Base-by-base conservation (phyloP, 257 asterid genomes). In the Datura wrightii region DNA sequence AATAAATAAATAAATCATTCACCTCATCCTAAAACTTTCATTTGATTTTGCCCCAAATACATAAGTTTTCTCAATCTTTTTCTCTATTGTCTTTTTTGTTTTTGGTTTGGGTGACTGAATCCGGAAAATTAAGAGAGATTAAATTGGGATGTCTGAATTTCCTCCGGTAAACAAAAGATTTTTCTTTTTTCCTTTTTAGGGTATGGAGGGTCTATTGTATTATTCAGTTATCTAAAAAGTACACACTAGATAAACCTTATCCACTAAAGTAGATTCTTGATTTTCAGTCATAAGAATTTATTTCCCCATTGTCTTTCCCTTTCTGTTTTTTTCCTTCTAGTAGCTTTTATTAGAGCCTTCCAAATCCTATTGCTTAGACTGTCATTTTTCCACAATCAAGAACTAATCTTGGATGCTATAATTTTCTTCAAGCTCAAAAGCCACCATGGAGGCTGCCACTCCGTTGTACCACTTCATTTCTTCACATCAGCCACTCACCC, bases 391-490 rank as follows among this genome's bases (percentile, higher is more conserved):
- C 83, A 83, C 36, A 19, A 46, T 70, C 50, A 80, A 0, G 31
- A 24, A 31, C 79, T n/a, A 62, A 24, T 15, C 66, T 69, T 66
- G n/a, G 83, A 69, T 72, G 76, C 42, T 46, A 62, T 66, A 62
- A 9, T 62, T 62, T 59, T 59, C 60, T 81, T 81, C 60, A 81
- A 81, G 59, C 60, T 81, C 48, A 78, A 78, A 52, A 78, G 1
- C 10, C 18, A 42, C 88, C 63, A 93, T 93, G 97, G 91, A 89
- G 85, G 85, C 87, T 83, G 86, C 89, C 63, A 69, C 79, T 83
- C 85, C 85, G 55, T 80, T 80, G 84, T 86, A 83, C 79, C 83
- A 78, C 87, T 82, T 89, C 87, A 85, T 83, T 48, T 81, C 89
- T 41, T 39, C 84, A 34, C 88, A 81, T 71, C 62, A 56, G 14